Conservation (phyloP, 352 stramenopile genomes). For the Pythium pectinolyticum region DNA sequence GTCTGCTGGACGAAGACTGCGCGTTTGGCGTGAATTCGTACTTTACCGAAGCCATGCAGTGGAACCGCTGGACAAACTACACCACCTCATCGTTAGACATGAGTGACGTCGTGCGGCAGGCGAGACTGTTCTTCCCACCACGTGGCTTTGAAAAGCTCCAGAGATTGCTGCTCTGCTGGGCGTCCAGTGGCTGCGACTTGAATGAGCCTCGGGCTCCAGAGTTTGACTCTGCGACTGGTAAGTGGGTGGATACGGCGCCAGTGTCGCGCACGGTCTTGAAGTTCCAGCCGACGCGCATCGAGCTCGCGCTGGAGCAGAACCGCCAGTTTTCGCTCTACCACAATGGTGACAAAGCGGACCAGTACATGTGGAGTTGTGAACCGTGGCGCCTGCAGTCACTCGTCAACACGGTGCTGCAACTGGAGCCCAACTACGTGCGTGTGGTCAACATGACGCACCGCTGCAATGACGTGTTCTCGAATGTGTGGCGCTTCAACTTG, state of each 20-base stretch:
- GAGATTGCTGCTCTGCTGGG: background rate
- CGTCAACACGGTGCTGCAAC: background rate
- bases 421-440: background rate
- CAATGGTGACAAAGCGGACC: background rate
- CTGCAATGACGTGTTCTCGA: background rate
- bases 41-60: background rate
- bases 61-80: background rate
- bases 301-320: background rate
- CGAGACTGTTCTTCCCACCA: background rate
- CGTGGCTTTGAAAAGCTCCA: background rate
- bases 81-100: background rate
- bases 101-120: background rate
- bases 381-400: background rate
- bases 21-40: background rate
- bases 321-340: background rate
- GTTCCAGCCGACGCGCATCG: background rate
- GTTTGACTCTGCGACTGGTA: background rate
- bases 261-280: background rate
- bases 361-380: background rate
- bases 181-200: background rate
- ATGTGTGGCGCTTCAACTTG: background rate
- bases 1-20: conserved; percentile 2
- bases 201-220: background rate
- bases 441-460: background rate
- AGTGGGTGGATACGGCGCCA: background rate